phyloP scores from a whole-genome alignment of 2,329 filamentous ascomycete genomes.

The Xylaria sp. region DNA sequence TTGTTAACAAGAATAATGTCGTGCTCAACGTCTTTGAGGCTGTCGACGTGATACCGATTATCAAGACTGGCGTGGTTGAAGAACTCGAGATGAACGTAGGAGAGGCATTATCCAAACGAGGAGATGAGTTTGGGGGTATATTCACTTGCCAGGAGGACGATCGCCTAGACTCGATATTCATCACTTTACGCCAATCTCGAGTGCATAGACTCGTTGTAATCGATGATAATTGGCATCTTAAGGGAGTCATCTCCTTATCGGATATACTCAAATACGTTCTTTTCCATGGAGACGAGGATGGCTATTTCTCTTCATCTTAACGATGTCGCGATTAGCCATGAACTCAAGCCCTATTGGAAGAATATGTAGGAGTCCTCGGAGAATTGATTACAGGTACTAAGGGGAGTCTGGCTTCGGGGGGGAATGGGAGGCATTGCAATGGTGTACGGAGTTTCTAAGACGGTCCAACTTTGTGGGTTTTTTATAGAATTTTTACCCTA shows the following conservation, averaged over 20 bases:
- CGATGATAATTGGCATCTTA: constrained; percentile 86
- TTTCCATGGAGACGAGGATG: constrained; percentile 77
- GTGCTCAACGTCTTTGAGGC: constrained; percentile 98
- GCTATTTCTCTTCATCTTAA: constrained; percentile 46
- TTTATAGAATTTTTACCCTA: constrained; percentile 39
- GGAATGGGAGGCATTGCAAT: constrained; percentile 43
- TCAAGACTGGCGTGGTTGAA: constrained; percentile 93
- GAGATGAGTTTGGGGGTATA: constrained; percentile 93
- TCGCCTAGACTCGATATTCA: constrained; percentile 93
- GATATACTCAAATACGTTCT: constrained; percentile 97
- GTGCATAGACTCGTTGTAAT: constrained; percentile 94
- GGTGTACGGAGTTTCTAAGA: constrained; percentile 51
- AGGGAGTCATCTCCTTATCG: constrained; percentile 90
- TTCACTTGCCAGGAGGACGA: constrained; percentile 95
- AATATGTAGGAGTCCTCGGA: constrained; percentile 28
- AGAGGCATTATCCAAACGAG: constrained; percentile 85
- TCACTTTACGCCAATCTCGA: constrained; percentile 93
- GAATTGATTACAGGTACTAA: constrained; percentile 32
- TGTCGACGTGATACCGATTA: constrained; percentile 94
- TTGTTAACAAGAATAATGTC: constrained; percentile 79
- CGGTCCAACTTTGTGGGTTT: constrained; percentile 41
- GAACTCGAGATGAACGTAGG: constrained; percentile 87
- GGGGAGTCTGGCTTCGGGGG: constrained; percentile 28
- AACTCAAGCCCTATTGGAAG: constrained; percentile 22
- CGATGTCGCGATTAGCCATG: constrained; percentile 26